phyloP scores from a whole-genome alignment of 1,139 yeast genomes.

The Lodderomyces margitis region DNA sequence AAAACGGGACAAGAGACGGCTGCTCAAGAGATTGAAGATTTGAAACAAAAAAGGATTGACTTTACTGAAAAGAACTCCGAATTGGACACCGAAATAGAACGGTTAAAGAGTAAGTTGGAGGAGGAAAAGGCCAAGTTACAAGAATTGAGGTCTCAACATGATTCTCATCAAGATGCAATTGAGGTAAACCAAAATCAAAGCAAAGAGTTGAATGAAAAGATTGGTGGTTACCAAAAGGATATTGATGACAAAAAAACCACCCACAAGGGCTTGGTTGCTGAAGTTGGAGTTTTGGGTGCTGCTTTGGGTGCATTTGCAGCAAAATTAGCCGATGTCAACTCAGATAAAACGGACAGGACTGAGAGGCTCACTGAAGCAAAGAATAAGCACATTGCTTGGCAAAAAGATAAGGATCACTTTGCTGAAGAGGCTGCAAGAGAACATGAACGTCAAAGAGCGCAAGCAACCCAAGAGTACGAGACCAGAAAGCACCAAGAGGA shows the following conservation, averaged over 20 bases:
- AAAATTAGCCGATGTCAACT: slow-evolving; percentile 37
- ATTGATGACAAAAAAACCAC: slow-evolving; percentile 36
- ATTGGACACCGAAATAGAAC: slow-evolving; percentile 39
- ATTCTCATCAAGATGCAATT: slow-evolving; percentile 39
- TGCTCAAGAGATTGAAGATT: slow-evolving; percentile 43
- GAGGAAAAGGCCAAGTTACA: slow-evolving; percentile 41
- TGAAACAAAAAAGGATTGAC: slow-evolving; percentile 42
- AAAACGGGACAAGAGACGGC: slow-evolving; percentile 47
- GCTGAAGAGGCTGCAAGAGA: slow-evolving; percentile 43
- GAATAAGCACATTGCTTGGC: slow-evolving; percentile 41
- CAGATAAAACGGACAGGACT: slow-evolving; percentile 39
- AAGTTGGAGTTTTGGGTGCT: slow-evolving; percentile 44
- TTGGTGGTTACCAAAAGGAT: slow-evolving; percentile 33
- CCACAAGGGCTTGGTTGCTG: slow-evolving; percentile 40
- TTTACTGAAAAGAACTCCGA: slow-evolving; percentile 46
- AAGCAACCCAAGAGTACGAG: slow-evolving; percentile 49
- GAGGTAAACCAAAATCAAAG: slow-evolving; percentile 35
- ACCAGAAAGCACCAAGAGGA: slow-evolving; percentile 46
- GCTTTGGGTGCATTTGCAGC: slow-evolving; percentile 47
- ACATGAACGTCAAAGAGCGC: slow-evolving; percentile 45
- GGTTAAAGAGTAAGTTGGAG: slow-evolving; percentile 39
- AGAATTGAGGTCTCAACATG: slow-evolving; percentile 40
- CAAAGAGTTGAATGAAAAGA: slow-evolving; percentile 40
- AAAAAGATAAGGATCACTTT: slow-evolving; percentile 38
- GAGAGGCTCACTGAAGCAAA: slow-evolving; percentile 44